Evolutionary conservation across 768 basidiomycete species (phyloP), one percentile per base, ranked within the genome.

Genomic region (Boletus barrowsii): DNA sequence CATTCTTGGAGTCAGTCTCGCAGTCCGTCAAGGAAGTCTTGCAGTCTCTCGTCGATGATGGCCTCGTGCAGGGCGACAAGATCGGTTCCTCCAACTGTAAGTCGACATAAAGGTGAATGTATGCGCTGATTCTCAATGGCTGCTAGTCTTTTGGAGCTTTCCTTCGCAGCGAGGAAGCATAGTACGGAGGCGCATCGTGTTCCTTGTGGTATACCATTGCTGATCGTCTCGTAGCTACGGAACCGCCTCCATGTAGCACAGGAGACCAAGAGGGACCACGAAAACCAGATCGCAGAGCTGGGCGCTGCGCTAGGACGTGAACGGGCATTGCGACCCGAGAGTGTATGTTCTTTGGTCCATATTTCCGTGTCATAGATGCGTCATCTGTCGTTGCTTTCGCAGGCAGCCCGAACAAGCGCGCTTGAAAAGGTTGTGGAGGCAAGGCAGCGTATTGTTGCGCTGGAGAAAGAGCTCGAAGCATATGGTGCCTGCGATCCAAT

Each of bases 1-100:
- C 10, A 62, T 17, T 10, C 32, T 36, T 24, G 32, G 41, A 18
- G 26, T 22, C 57, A 93, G 94, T 95, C 1, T 86, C 88, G 10
- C 94, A 96, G 68, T 85, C 87, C 3, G 89, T 98, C 39, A 97
- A 97, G 66, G 94, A 98, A 61, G 88, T 96, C 0, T 71, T 97
- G 3, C 89, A 93, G 62, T 86, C 88, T 3, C 79, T 98, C 29
- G 85, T 93, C 10, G 88, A 93, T 59, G 94, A 97, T 62, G 84
- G 87, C 2, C 75, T 94, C 29, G 92, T 96, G 22, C 84, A 89
- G 65, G 77, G 76, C 42, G 95, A 98, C 70, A 98, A 98, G 73
- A 94, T 96, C 53, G 94, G 94, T 32, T 89, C 93, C 10, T 92
- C 91, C 4, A 97, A 96, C 67, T 97, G 94, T 93, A 67, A 62